phyloP scores from a whole-genome alignment of 768 basidiomycete species.

The Scleroderma bovista region DNA sequence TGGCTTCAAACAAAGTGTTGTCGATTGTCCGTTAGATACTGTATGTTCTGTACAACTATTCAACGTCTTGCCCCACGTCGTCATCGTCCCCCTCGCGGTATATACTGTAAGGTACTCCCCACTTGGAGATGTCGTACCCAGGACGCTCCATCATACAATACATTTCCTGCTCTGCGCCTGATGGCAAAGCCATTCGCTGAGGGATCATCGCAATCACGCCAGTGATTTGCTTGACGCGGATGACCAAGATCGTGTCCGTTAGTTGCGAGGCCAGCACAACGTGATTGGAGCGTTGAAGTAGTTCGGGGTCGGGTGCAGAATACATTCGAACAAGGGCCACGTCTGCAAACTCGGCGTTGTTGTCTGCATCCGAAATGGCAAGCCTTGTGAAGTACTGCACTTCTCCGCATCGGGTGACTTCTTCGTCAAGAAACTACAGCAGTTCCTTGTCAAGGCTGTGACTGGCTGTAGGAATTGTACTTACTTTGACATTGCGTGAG shows the following conservation, averaged over 20 bases:
- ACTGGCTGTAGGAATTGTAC: not conserved
- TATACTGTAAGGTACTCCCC: not conserved
- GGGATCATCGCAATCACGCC: conserved; percentile 5
- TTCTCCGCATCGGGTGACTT: conserved; percentile 1
- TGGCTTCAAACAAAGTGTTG: not conserved
- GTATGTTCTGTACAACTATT: not conserved
- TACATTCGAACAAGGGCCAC: conserved; percentile 5
- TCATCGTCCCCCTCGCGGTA: not conserved
- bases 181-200: not conserved
- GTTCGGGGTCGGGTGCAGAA: conserved; percentile 1
- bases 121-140: conserved; percentile 3
- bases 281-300: not conserved
- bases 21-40: not conserved
- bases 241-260: not conserved
- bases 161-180: not conserved
- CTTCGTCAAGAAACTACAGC: not conserved
- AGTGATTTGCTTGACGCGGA: not conserved
- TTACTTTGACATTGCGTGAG: conserved; percentile 31
- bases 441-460: not conserved
- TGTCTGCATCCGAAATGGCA: not conserved
- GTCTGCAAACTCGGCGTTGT: not conserved
- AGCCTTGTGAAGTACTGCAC: conserved; percentile 11
- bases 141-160: conserved; percentile 5
- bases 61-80: not conserved
- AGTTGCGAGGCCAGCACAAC: not conserved